Evolutionary conservation across 495 filamentous ascomycete genomes (phyloP).

Genomic region (Penicillium desertorum): DNA sequence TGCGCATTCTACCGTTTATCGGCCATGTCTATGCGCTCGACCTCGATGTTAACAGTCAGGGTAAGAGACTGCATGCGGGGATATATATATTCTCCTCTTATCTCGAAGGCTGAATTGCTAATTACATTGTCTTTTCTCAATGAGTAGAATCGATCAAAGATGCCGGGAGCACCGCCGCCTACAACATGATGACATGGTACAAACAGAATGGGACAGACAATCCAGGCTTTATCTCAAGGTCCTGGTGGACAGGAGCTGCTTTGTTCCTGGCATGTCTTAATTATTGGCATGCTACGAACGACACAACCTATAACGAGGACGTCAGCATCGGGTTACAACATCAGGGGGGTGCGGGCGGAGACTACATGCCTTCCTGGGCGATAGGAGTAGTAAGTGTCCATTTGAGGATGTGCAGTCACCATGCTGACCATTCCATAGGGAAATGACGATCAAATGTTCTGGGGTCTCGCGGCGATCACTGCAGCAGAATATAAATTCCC

Average conservation of each 20-base stretch:
- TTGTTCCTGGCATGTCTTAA: constrained; percentile 67
- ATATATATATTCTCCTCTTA: neutral
- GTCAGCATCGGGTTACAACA: constrained; percentile 56
- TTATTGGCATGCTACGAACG: constrained; percentile 71
- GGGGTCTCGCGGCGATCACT: constrained; percentile 66
- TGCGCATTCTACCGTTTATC: constrained; percentile 7
- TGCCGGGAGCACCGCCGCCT: constrained; percentile 55
- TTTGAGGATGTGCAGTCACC: neutral
- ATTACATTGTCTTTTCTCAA: neutral
- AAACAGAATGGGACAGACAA: constrained; percentile 54
- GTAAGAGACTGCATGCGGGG: neutral
- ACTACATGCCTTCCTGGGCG: constrained; percentile 59
- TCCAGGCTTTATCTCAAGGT: constrained; percentile 32
- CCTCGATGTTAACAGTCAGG: constrained; percentile 7
- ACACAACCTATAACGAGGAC: constrained; percentile 64
- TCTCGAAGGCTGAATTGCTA: neutral
- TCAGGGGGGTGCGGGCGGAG: constrained; percentile 57
- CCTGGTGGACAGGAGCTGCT: constrained; percentile 69
- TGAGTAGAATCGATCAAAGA: constrained; percentile 50
- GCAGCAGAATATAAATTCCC: constrained; percentile 71
- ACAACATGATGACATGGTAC: constrained; percentile 60
- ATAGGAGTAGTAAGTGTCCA: neutral
- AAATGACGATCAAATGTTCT: constrained; percentile 76
- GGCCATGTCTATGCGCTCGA: constrained; percentile 9
- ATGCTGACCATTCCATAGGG: constrained; percentile 23